Conservation (phyloP, 1,284 basidiomycete species). For the Irpex rosettiformis region DNA sequence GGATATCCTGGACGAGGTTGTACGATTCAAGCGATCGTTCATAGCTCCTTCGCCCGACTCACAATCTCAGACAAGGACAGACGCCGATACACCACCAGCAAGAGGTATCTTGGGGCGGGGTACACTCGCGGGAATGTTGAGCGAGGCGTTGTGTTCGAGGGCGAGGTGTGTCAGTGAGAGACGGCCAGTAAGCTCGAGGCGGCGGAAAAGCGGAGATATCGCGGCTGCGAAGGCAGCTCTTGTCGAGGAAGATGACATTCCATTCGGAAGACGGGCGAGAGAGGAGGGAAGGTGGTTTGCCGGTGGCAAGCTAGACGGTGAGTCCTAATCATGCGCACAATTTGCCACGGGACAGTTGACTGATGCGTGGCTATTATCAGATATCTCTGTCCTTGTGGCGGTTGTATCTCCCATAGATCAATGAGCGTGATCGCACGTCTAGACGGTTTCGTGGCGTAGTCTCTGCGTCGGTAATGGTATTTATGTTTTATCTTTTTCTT, state of each 20-base stretch:
- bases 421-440: background rate
- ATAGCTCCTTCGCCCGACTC: conserved; percentile 4
- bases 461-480: background rate
- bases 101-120: conserved; percentile 41
- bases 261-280: conserved; percentile 64
- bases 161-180: conserved; percentile 59
- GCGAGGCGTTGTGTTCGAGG: conserved; percentile 69
- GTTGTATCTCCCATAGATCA: conserved; percentile 29
- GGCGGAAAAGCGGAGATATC: background rate
- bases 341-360: background rate
- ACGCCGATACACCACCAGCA: background rate
- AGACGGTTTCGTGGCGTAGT: background rate
- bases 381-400: conserved; percentile 54
- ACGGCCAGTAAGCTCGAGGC: conserved; percentile 14
- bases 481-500: background rate
- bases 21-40: conserved; percentile 55
- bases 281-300: conserved; percentile 59
- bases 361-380: conserved; percentile 32
- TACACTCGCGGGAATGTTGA: conserved; percentile 62
- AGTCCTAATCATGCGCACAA: conserved; percentile 21
- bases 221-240: conserved; percentile 9
- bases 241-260: conserved; percentile 48
- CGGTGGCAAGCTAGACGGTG: conserved; percentile 78
- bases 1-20: conserved; percentile 88
- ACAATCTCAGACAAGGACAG: background rate